Evolutionary conservation across 2,329 filamentous ascomycete genomes (phyloP), one percentile per base, ranked within the genome.

Genomic region (Pseudogymnoascus sp.): DNA sequence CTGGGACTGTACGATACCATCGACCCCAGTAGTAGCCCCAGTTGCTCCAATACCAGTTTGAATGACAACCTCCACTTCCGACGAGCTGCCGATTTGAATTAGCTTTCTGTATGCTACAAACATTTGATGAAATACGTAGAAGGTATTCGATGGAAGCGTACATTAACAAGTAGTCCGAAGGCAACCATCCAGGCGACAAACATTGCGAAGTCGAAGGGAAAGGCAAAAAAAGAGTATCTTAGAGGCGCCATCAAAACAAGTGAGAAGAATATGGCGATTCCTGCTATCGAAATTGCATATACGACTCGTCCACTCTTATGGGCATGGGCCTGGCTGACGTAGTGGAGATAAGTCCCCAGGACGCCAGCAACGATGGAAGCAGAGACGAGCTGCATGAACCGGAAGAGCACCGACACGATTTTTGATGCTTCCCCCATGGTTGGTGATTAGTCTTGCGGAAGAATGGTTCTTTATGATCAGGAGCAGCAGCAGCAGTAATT

Each of bases 111-210:
- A 56, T 23, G 21, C 21, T 23, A 23, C 21, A 23, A 23, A 23
- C 21, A 23, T 23, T 23, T 23, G 21, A 23, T 23, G 21, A 23
- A 23, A 23, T 23, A 23, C 21, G 21, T 23, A 23, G 21, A 23
- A 23, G n/a, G n/a, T 50, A n/a, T n/a, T 16, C 8, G 2, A 12
- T 40, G 12, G n/a, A n/a, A 21, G 25, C 60, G 8, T 44, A 62
- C 60, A 25, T 62, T 62, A 14, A 25, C 36, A 18, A 46, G 16
- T 3, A 62, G 14, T 12, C 60, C 60, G 16, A 62, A 62, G 14
- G 38, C 60, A 62, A 62, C 60, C 38, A 62, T 62, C 60, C 60
- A 62, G 23, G 1, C 3, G 6, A 46, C 34, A n/a, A 62, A 62
- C 14, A 62, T 18, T 6, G 25, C 23, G 14, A 62, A 62, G 36